Base-by-base conservation (phyloP, 371 early-diverging fungal species). In the Ordospora colligata region DNA sequence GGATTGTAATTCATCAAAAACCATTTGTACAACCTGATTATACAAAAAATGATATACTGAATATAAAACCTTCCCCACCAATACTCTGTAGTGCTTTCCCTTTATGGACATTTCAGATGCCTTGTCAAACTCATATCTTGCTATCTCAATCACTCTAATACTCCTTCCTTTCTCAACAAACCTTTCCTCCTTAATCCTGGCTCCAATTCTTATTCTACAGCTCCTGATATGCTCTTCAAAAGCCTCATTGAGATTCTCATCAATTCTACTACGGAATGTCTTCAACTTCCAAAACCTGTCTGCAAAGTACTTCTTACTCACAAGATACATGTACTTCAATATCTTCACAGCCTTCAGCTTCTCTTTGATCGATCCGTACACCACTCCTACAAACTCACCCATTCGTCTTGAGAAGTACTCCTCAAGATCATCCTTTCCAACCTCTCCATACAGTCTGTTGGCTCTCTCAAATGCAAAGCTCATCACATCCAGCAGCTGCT, bases 341-440 rank as follows among this genome's bases (percentile, higher is more conserved):
- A 42, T 11, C 4, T 17, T 27, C 11, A 80, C 58, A 1, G 46
- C n/a, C 12, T 69, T 52, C 25, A 72, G 19, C 46, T 70, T 75
- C 4, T 67, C 67, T 44, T 19, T n/a, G 2, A 32, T 52, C 12
- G 42, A 37, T 19, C 43, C 54, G n/a, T 77, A 43, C 11, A 80
- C 40, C 8, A 51, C 45, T 12, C 67, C 73, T 17, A 80, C 42
- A 10, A 80, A 67, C 37, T 10, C 54, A 37, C 27, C 58, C 7
- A 80, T 64, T 43, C 66, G 44, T 47, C 67, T 19, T 7, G n/a
- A 67, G 25, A 65, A 75, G 50, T 65, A 76, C 14, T 44, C 53
- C 7, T 66, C 47, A 22, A 75, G 32, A 50, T 80, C 76, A 21
- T 51, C 50, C 17, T 76, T 44, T n/a, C 74, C 75, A 44, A 62